Percentiles rank a stretch among this genome's conserved stretches.
These are phyloP conservation scores for Ochromonas danica DNA, from an alignment of 108 stramenopile species.

Conservation along the genomic window DNA sequence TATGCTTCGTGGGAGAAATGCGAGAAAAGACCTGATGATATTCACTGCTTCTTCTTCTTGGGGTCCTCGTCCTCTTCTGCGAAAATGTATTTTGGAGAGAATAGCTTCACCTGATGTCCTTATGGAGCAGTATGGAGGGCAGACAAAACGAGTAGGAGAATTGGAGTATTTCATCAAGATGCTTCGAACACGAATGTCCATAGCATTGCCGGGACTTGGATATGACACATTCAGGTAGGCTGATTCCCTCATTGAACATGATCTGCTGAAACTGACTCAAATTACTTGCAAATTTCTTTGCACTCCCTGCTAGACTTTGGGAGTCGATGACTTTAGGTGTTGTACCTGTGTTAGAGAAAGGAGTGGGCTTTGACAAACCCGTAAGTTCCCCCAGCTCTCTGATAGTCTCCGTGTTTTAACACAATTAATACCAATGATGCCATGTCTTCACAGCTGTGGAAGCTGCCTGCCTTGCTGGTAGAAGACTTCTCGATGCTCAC, in stretches of 20 bases:
- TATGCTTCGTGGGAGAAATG: background rate
- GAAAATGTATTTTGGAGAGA: background rate
- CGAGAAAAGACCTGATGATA: background rate
- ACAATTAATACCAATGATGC: background rate
- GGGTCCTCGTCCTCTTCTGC: constrained; percentile 5
- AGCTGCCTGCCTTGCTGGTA: constrained; percentile 8
- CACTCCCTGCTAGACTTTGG: background rate
- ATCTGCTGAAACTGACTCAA: background rate
- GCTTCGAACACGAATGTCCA: background rate
- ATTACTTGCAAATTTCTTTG: background rate
- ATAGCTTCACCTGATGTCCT: background rate
- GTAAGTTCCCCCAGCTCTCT: background rate
- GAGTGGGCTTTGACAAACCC: constrained; percentile 5
- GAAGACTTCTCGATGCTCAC: constrained; percentile 23
- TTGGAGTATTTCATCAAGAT: background rate
- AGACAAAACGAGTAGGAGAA: background rate
- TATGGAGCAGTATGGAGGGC: background rate
- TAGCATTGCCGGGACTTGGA: constrained; percentile 30
- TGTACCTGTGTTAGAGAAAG: constrained; percentile 20
- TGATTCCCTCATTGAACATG: background rate
- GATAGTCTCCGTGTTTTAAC: background rate
- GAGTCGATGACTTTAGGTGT: background rate
- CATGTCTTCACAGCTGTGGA: constrained; percentile 3
- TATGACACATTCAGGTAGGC: constrained; percentile 21
- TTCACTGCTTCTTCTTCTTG: constrained; percentile 19